Evolutionary conservation across 495 filamentous ascomycete species (phyloP), one percentile per base, ranked within the genome.

Genomic region (Tuber brumale): DNA sequence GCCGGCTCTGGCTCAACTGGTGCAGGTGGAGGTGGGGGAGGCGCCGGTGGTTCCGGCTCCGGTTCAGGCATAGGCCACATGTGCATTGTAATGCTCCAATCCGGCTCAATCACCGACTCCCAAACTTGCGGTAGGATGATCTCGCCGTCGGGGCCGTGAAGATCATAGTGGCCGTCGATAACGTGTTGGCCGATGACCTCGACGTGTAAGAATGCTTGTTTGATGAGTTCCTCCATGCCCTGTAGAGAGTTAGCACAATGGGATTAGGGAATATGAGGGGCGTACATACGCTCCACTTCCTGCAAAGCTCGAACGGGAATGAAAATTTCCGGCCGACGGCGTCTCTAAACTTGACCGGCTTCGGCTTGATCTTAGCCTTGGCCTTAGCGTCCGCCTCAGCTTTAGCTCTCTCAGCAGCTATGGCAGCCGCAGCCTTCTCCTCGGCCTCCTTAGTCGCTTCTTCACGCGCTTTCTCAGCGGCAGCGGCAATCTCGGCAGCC

Each of bases 61-160:
- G 81, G 82, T 41, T 82, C 81, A 2, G 82, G 89, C 87, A 97
- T 92, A 8, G 95, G 94, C 94, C 94, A 97, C 93, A 97, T 95
- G 78, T 96, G 92, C 95, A 97, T 97, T 4, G 91, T 94, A 80
- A 97, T 91, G 57, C 88, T 87, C 93, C 93, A 97, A 69, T 86
- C 86, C 3, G 87, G 87, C 76, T 88, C 86, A 31, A 88, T 83
- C 57, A 87, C 84, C 37, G 86, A 86, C 42, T 87, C 87, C 87
- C 87, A 88, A 19, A 88, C 83, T 70, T 86, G 84, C 12, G 87
- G 87, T 3, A 88, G 81, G 51, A 88, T 86, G 44, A 87, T 86
- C 44, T 87, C 84, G 3, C 85, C 84, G 72, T 86, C 84, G 3
- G 84, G 83, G 9, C 86, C 84, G 57, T 86, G 79, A 18, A 88